Evolutionary conservation across 225 moss, liverwort and hornwort genomes (phyloP).

Genomic region (Asterella californica): DNA sequence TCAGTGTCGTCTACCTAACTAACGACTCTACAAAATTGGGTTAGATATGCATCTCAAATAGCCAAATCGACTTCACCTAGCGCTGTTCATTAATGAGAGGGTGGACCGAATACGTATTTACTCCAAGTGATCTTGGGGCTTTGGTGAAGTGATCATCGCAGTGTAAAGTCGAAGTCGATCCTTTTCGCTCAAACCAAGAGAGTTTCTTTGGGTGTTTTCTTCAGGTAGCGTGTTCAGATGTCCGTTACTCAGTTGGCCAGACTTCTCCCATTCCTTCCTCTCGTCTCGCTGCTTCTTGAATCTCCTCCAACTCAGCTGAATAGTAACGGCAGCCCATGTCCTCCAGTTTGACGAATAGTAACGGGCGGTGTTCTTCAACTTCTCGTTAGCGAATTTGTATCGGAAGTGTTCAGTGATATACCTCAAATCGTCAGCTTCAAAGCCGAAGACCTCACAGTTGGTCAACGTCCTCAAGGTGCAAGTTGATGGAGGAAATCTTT

Average conservation of each 20-base stretch:
- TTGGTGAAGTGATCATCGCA: constrained; percentile 49
- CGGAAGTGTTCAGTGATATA: constrained; percentile 47
- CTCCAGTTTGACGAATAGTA: constrained; percentile 50
- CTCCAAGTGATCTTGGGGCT: constrained; percentile 46
- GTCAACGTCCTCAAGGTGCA: constrained; percentile 36
- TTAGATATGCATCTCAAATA: background rate
- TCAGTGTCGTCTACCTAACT: background rate
- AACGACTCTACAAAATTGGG: background rate
- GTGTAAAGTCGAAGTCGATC: constrained; percentile 47
- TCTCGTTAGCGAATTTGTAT: constrained; percentile 36
- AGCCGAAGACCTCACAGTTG: constrained; percentile 40
- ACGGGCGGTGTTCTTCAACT: constrained; percentile 41
- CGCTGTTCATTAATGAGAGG: background rate
- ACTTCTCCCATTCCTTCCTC: constrained; percentile 20
- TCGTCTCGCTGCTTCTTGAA: constrained; percentile 37
- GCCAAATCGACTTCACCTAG: background rate
- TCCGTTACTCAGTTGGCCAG: background rate
- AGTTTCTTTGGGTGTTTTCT: constrained; percentile 10
- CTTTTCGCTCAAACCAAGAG: constrained; percentile 30
- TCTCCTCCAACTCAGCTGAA: constrained; percentile 45
- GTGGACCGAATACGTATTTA: background rate
- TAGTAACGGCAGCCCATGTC: constrained; percentile 45
- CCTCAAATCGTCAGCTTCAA: constrained; percentile 39
- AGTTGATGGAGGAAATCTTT: constrained; percentile 32
- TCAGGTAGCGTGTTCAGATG: background rate